Base-by-base conservation (phyloP, 441 rosid species). In the Pelargonium australe region DNA sequence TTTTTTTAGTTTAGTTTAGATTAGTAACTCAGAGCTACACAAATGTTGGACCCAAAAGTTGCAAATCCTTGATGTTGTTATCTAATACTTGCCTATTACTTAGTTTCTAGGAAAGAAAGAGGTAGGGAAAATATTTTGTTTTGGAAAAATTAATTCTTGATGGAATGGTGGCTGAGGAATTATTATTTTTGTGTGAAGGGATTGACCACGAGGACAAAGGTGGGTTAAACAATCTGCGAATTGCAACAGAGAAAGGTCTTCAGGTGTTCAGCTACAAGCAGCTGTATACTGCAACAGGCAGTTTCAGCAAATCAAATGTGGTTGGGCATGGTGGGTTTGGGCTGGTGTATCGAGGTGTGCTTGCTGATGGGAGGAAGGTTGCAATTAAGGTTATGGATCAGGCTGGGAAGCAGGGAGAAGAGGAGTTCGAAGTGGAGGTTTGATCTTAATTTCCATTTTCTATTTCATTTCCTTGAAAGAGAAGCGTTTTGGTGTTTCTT, bases 251-350 rank as follows among this genome's bases (percentile, higher is more conserved):
- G 68, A 84, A 75, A 55, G 93, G 96, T 3, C 78, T 88, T 65
- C 91, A 79, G 66, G 84, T 89, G 70, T 93, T 89, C 81, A 74
- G 88, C 37, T 91, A 82, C 72, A 94, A 88, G 93, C 95, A 89
- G 76, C 78, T 93, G 1, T 87, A 91, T 75, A 88, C 93, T 19
- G 96, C 97, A 0, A 81, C 93, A 0, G 88, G 93, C 76, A 90
- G 95, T 45, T 93, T 93, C 80, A 91, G 87, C 80, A 89, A 91
- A 82, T 87, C 96, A 0, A 87, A 89, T 80, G 95, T 89, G 65
- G 91, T 94, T 73, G 97, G 97, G 40, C 95, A 93, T 17, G 97
- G 97, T 79, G 91, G 87, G 3, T 93, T 93, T 66, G 98, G 97
- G 2, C 81, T 77, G 11, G 97, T 93, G 6, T 93, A 89, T 53